These are phyloP conservation scores for Theobroma cacao DNA, from an alignment of 345 rosid species.

Conservation along the genomic window DNA sequence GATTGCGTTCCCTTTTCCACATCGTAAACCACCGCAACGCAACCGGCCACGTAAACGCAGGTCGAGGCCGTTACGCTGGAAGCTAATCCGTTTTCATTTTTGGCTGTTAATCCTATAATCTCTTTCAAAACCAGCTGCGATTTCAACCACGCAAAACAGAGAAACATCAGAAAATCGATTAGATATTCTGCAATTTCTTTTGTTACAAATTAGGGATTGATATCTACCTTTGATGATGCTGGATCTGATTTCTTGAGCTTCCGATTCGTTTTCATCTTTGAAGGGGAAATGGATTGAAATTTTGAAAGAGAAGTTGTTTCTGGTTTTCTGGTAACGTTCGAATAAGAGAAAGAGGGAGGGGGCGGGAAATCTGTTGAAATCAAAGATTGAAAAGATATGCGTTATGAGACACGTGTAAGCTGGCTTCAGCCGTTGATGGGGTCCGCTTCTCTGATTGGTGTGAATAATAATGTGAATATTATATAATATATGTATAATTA, in stretches of 20 bases:
- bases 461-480: not conserved
- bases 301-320: not conserved
- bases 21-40: conserved; percentile 65
- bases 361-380: conserved; percentile 5
- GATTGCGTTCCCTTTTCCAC: conserved; percentile 53
- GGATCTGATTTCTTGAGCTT: conserved; percentile 44
- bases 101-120: conserved; percentile 65
- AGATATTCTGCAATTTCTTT: too few relatives aligned
- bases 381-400: not conserved
- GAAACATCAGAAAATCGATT: too few relatives aligned
- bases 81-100: conserved; percentile 64
- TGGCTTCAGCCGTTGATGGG: not conserved
- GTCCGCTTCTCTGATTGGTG: not conserved
- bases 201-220: not conserved
- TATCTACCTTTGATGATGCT: conserved; percentile 46
- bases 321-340: not conserved
- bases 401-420: not conserved
- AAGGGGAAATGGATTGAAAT: not conserved
- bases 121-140: conserved; percentile 60
- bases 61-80: conserved; percentile 36
- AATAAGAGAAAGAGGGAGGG: not conserved
- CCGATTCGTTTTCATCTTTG: conserved; percentile 47
- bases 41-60: conserved; percentile 74
- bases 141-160: not conserved
- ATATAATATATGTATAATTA: too few relatives aligned